phyloP scores from a whole-genome alignment of 768 basidiomycete genomes.

The Strobilomyces confusus region DNA sequence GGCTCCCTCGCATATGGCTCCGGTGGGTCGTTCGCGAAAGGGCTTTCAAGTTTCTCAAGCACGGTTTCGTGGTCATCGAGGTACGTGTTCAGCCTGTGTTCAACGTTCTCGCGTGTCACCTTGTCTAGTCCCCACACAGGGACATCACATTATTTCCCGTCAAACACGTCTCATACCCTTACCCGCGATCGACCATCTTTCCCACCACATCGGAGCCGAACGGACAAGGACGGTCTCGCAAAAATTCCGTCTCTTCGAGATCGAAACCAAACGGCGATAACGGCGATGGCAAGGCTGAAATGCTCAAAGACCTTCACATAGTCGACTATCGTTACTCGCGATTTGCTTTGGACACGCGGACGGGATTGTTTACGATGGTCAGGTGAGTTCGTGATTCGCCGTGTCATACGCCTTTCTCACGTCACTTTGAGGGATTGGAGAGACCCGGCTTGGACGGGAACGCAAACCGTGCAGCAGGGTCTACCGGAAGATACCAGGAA shows the following conservation, averaged over 20 bases:
- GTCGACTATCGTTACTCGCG: conserved; percentile 92
- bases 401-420: conserved; percentile 2
- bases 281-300: conserved; percentile 29
- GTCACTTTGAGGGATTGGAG: conserved; percentile 73
- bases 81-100: conserved; percentile 41
- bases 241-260: conserved; percentile 21
- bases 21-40: conserved; percentile 80
- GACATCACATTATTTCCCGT: conserved; percentile 77
- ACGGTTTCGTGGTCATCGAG: conserved; percentile 87
- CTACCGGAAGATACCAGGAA: conserved; percentile 48
- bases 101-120: conserved; percentile 21
- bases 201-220: conserved; percentile 36
- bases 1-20: conserved; percentile 93
- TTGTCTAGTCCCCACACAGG: conserved; percentile 70
- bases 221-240: conserved; percentile 24
- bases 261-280: conserved; percentile 32
- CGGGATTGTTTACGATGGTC: conserved; percentile 77
- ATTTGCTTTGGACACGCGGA: conserved; percentile 81
- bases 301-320: conserved; percentile 53
- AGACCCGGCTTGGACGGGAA: conserved; percentile 66
- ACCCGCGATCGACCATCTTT: conserved; percentile 79
- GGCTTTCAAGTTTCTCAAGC: conserved; percentile 65
- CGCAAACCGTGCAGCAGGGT: conserved; percentile 62
- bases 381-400: conserved; percentile 44
- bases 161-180: conserved; percentile 65